A percentile compares a stretch with the other conserved stretches of the same genome.
Conservation (phyloP, 2,329 filamentous ascomycete genomes). For the Pezizomycotina sp. region DNA sequence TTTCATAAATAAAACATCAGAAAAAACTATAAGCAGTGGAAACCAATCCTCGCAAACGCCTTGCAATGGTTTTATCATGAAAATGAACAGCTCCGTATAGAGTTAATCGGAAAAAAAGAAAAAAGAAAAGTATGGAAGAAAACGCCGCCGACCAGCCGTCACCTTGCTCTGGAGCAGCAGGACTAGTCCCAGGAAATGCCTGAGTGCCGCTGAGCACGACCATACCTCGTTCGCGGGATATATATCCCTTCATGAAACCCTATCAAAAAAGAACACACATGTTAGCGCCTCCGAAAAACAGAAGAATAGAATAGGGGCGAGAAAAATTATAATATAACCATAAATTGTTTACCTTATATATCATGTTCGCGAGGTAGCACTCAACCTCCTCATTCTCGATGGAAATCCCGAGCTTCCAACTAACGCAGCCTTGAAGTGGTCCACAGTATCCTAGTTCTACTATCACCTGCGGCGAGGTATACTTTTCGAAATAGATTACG, state of each 20-base stretch:
- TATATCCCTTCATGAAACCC: slow-evolving; percentile 96
- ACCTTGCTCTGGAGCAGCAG: no score
- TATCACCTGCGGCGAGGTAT: slow-evolving; percentile 56
- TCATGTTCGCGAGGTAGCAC: slow-evolving; percentile 86
- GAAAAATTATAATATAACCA: slow-evolving; percentile 1
- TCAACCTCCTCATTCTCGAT: slow-evolving; percentile 86
- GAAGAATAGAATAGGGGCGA: background rate
- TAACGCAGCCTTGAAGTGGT: slow-evolving; percentile 72
- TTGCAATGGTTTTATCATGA: background rate
- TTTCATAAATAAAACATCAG: no score
- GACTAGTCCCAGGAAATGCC: slow-evolving; percentile 83
- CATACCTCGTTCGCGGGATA: slow-evolving; percentile 72
- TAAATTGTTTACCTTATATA: slow-evolving; percentile 67
- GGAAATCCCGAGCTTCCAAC: slow-evolving; percentile 31
- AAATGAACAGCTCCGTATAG: background rate
- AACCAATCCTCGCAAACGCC: no score
- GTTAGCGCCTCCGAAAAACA: slow-evolving; percentile 8
- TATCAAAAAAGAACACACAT: slow-evolving; percentile 32
- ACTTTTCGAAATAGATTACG: slow-evolving; percentile 87
- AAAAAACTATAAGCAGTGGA: no score
- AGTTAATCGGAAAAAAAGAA: background rate
- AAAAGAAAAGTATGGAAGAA: background rate
- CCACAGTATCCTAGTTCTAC: slow-evolving; percentile 62
- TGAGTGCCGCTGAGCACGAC: slow-evolving; percentile 86
- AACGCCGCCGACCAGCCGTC: slow-evolving; percentile 9